phyloP scores from a whole-genome alignment of 83 land plant species.

The Diphasiastrum complanatum region DNA sequence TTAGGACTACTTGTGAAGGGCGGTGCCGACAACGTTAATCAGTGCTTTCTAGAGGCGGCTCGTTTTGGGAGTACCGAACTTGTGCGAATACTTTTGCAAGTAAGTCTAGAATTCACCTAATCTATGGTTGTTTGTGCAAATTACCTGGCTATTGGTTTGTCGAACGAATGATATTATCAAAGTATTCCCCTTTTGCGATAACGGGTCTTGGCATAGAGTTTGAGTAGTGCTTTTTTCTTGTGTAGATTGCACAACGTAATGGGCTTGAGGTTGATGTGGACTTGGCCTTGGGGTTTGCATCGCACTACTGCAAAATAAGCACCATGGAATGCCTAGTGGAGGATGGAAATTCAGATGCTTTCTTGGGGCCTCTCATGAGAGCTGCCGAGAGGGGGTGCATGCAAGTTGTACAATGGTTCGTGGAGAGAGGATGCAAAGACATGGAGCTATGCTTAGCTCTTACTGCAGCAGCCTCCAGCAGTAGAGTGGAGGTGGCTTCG shows the following conservation, averaged over 20 bases:
- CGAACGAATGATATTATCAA: too few relatives aligned
- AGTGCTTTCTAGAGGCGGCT: constrained; percentile 92
- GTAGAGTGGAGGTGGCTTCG: constrained; percentile 61
- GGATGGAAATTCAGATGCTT: constrained; percentile 73
- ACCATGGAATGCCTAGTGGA: constrained; percentile 95
- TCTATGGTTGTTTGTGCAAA: background rate
- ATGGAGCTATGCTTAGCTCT: constrained; percentile 97
- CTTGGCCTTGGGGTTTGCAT: constrained; percentile 87
- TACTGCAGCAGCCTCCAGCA: constrained; percentile 87
- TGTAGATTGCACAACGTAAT: constrained; percentile 82
- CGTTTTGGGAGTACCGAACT: constrained; percentile 96
- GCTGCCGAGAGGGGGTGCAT: constrained; percentile 91
- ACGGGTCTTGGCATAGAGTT: background rate
- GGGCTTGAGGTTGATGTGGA: constrained; percentile 91
- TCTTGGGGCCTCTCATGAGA: constrained; percentile 87
- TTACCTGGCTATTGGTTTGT: background rate
- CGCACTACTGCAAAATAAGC: constrained; percentile 81
- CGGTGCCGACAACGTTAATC: constrained; percentile 95
- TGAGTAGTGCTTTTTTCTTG: background rate
- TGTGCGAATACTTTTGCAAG: constrained; percentile 86
- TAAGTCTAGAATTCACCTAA: constrained; percentile 13
- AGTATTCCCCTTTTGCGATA: background rate
- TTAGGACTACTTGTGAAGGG: constrained; percentile 84
- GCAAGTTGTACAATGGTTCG: constrained; percentile 91
- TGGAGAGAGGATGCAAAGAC: constrained; percentile 76